Evolutionary conservation across 2,329 filamentous ascomycete genomes (phyloP), one percentile per base, ranked within the genome.

Genomic region (Tolypocladium amazonense): DNA sequence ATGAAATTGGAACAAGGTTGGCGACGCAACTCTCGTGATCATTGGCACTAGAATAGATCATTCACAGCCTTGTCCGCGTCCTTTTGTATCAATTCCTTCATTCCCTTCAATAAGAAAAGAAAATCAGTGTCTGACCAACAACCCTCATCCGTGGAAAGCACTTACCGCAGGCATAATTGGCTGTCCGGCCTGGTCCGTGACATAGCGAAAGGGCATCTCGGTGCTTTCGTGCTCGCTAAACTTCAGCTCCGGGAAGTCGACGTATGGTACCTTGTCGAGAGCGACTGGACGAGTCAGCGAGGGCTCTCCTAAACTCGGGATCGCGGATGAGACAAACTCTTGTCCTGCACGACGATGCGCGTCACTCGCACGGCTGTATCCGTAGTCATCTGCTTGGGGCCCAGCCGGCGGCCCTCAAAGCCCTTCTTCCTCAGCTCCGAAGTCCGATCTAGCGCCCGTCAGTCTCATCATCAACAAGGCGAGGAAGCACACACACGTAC

Each of bases 191-290:
- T 83, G 77, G 57, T 82, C 87, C 70, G 84, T 88, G 57, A 99
- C 92, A 71, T 99, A 99, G 66, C 94, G 90, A 75, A 99, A 99
- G 0, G 94, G 94, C 94, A 99, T 97, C 73, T 96, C 83, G 0
- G 92, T 96, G 72, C 89, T 94, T 76, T 99, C 94, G 69, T 96
- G 88, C 71, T 94, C 87, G 72, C 90, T 90, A 72, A 97, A 88
- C 70, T 87, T 87, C 70, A 99, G 83, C 70, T 97, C 93, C 0
- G 94, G 94, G 69, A 90, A 87, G 71, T 97, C 92, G 39, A 94
- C 73, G 70, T 94, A 97, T 2, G 86, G 81, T 39, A 99, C 88
- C 65, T 92, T 79, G 59, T 89, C 85, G 55, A 99, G 78, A 0
- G 89, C 82, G 43, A 88, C 92, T 96, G 65, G 53, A 18, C 18